Conservation (phyloP, 768 basidiomycete species). For the Mycena metata region DNA sequence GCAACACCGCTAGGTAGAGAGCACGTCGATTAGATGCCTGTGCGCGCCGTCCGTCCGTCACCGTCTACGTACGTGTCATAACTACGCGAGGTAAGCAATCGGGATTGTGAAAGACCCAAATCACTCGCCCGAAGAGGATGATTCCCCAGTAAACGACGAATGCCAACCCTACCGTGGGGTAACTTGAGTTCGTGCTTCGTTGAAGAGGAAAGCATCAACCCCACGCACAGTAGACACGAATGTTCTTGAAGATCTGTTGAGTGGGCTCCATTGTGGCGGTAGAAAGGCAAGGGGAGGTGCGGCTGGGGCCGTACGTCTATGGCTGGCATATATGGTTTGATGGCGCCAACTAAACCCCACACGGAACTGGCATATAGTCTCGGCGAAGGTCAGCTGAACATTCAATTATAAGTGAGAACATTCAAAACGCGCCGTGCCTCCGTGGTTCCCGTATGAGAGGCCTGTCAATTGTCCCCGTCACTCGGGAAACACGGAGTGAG, state of each 20-base stretch:
- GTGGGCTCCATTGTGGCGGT: constrained; percentile 20
- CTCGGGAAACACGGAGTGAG: too few relatives aligned
- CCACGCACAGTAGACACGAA: constrained; percentile 74
- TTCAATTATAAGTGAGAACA: neutral
- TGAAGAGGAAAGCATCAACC: too few relatives aligned
- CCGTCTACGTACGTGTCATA: constrained; percentile 74
- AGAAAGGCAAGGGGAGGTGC: constrained; percentile 4
- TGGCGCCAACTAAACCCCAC: constrained; percentile 11
- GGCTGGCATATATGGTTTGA: neutral
- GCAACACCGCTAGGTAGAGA: constrained; percentile 42
- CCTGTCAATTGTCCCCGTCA: too few relatives aligned
- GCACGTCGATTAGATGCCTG: neutral
- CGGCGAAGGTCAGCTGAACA: neutral
- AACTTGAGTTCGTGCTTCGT: constrained; percentile 6
- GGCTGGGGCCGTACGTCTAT: constrained; percentile 9
- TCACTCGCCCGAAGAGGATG: constrained; percentile 72
- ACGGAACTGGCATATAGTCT: neutral
- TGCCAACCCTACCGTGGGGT: constrained; percentile 68
- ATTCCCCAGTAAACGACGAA: constrained; percentile 85
- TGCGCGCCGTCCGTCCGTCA: neutral
- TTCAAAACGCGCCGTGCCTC: neutral
- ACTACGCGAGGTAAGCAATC: constrained; percentile 21
- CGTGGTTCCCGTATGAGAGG: neutral
- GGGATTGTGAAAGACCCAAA: neutral
- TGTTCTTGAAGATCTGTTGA: constrained; percentile 60